A percentile compares a stretch with the other conserved stretches of the same genome.
phyloP scores from a whole-genome alignment of 1,284 basidiomycete species.

The Cutaneotrichosporon cyanovorans region DNA sequence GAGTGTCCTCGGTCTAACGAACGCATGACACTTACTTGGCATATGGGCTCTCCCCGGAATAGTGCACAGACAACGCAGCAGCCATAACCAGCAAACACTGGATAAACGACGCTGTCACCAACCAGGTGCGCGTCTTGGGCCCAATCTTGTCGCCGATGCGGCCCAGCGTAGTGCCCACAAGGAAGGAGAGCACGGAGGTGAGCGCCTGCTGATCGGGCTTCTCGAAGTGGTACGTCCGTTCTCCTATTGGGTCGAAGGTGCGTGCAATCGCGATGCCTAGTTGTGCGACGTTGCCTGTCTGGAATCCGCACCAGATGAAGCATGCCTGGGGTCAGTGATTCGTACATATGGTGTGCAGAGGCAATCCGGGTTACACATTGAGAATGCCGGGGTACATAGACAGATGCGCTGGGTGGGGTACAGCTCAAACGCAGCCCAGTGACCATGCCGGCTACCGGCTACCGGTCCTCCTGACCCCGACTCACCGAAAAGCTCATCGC shows the following conservation, averaged over 20 bases:
- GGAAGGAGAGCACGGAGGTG: constrained; percentile 65
- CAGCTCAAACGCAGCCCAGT: too few relatives aligned
- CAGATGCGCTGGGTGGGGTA: too few relatives aligned
- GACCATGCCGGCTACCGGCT: not conserved
- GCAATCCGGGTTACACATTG: too few relatives aligned
- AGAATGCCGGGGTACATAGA: too few relatives aligned
- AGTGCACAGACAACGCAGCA: constrained; percentile 56
- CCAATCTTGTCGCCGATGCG: constrained; percentile 54
- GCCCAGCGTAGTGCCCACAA: constrained; percentile 44
- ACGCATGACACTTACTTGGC: constrained; percentile 54
- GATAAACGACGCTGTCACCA: constrained; percentile 60
- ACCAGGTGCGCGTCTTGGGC: constrained; percentile 63
- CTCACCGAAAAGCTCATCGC: constrained; percentile 60
- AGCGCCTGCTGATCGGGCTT: constrained; percentile 73
- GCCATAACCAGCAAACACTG: constrained; percentile 68
- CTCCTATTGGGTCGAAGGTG: constrained; percentile 53
- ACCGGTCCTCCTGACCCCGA: not conserved
- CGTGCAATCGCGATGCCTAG: constrained; percentile 58
- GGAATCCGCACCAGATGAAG: constrained; percentile 14
- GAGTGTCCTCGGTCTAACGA: too few relatives aligned
- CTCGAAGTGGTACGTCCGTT: constrained; percentile 56
- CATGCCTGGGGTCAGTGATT: constrained; percentile 3
- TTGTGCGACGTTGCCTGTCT: constrained; percentile 49
- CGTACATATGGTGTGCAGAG: too few relatives aligned
- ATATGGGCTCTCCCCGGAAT: constrained; percentile 52